Evolutionary conservation across 2,329 filamentous ascomycete species (phyloP).

Genomic region (Diplocarpon mali): DNA sequence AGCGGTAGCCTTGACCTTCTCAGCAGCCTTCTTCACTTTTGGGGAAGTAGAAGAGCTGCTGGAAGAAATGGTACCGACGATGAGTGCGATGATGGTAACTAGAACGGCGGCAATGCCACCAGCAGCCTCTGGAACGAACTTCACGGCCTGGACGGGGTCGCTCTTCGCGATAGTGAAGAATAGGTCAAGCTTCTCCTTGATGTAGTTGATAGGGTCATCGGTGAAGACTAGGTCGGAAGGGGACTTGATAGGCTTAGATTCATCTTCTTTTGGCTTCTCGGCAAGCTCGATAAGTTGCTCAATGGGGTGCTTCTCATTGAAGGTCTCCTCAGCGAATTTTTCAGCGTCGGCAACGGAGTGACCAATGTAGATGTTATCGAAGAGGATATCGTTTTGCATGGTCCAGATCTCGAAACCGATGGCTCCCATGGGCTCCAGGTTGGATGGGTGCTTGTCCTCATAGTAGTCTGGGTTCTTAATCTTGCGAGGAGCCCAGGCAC

Average conservation of each 20-base stretch:
- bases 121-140: constrained; percentile 84
- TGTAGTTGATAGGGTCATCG: constrained; percentile 77
- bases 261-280: constrained; percentile 62
- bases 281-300: constrained; percentile 75
- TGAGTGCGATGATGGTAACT: constrained; percentile 58
- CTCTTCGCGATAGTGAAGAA: constrained; percentile 75
- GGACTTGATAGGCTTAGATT: constrained; percentile 50
- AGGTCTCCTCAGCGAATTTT: constrained; percentile 81
- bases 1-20: constrained; percentile 56
- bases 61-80: constrained; percentile 54
- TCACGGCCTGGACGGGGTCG: constrained; percentile 72
- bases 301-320: constrained; percentile 72
- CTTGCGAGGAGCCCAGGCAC: constrained; percentile 86
- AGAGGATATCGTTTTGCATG: constrained; percentile 97
- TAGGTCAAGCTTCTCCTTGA: constrained; percentile 87
- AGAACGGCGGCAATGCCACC: constrained; percentile 64
- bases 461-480: constrained; percentile 94
- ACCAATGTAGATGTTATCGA: constrained; percentile 99
- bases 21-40: constrained; percentile 61
- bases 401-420: constrained; percentile 99
- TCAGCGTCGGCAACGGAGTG: constrained; percentile 90
- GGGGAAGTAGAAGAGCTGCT: constrained; percentile 57
- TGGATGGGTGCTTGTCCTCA: constrained; percentile 92
- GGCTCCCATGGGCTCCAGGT: constrained; percentile 97
- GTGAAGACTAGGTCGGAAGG: constrained; percentile 74